Base-by-base conservation (phyloP, 352 stramenopile genomes). In the Pythium scleroteichum region DNA sequence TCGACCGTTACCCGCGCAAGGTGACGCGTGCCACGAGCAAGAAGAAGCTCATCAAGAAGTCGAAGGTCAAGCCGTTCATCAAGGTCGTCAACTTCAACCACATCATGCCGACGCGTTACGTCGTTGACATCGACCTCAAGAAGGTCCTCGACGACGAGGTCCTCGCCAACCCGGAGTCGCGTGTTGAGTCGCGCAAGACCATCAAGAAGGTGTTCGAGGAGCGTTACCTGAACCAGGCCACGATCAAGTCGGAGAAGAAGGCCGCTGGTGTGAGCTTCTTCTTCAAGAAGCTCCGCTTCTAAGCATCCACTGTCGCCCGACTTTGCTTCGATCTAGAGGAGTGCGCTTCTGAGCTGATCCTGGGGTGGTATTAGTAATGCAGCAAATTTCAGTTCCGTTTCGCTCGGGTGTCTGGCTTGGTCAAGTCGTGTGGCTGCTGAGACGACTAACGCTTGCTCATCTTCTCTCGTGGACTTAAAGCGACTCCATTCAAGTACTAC, bases 11-110 rank as follows among this genome's bases (percentile, higher is more conserved):
- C 73, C 96, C 97, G 48, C 92, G 95, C 68, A 99, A 99, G 89
- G 93, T 99, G 65, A 99, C 97, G 42, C 94, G 94, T 68, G 71
- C 83, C 48, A 99, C 99, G 97, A 76, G 85, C 82, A 96, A 94
- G 84, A 95, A 94, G 73, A 99, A 99, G 90, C 86, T 99, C 45
- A 90, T 96, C 71, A 98, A 99, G 88, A 82, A 94, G 75, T 96
- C 90, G 24, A 98, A 98, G 81, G 90, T 99, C 59, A 99, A 99
- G 85, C 97, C 97, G 46, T 99, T 99, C 78, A 85, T 99, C 53
- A 99, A 99, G 87, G 98, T 97, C 84, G 87, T 99, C 68, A 99
- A 99, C 90, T 98, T 98, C 78, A 98, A 98, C 87, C 97, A 99
- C 85, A 91, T 99, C 71, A 99, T 99, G 94, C 97, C 97, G 60